A percentile compares a stretch with the other conserved stretches of the same genome.
Evolutionary conservation across 2,329 filamentous ascomycete species (phyloP).

Genomic region (Arthrinium puccinioides): DNA sequence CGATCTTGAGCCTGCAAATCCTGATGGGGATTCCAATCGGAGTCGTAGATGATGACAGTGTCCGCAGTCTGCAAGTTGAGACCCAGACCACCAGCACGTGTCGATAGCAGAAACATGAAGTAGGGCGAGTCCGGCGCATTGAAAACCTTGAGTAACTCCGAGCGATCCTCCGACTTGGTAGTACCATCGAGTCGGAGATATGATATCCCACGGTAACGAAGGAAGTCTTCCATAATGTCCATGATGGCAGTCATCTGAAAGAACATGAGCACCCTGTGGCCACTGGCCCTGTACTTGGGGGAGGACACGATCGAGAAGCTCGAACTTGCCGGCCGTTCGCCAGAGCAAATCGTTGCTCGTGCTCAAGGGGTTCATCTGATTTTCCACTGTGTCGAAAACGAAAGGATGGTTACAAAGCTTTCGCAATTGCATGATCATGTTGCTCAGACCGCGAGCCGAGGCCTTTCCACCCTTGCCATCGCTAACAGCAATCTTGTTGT

Average conservation of each 20-base stretch:
- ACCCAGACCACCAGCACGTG: conserved; percentile 94
- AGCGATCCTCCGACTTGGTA: conserved; percentile 95
- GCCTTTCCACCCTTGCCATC: conserved; percentile 95
- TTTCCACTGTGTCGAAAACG: conserved; percentile 95
- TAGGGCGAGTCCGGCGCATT: conserved; percentile 87
- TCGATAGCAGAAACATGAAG: conserved; percentile 98
- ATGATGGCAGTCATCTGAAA: conserved; percentile 99
- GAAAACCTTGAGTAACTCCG: conserved; percentile 80
- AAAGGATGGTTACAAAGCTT: conserved; percentile 99
- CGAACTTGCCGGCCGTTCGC: conserved; percentile 95
- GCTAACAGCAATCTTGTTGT: conserved; percentile 90
- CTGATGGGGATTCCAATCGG: conserved; percentile 99
- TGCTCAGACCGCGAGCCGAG: conserved; percentile 88
- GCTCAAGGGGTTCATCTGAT: conserved; percentile 89
- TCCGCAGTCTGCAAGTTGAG: conserved; percentile 96
- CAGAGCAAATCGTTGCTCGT: conserved; percentile 89
- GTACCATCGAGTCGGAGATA: conserved; percentile 94
- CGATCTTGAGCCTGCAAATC: conserved; percentile 99
- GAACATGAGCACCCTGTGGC: conserved; percentile 97
- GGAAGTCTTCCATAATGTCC: conserved; percentile 99
- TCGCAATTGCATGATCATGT: conserved; percentile 99
- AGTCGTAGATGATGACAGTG: conserved; percentile 99
- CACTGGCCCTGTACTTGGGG: conserved; percentile 88
- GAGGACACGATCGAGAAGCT: conserved; percentile 83
- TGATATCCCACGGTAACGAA: conserved; percentile 73